These are phyloP conservation scores for Parachaetomium inaequale DNA, from an alignment of 495 filamentous ascomycete species.

Conservation along the genomic window DNA sequence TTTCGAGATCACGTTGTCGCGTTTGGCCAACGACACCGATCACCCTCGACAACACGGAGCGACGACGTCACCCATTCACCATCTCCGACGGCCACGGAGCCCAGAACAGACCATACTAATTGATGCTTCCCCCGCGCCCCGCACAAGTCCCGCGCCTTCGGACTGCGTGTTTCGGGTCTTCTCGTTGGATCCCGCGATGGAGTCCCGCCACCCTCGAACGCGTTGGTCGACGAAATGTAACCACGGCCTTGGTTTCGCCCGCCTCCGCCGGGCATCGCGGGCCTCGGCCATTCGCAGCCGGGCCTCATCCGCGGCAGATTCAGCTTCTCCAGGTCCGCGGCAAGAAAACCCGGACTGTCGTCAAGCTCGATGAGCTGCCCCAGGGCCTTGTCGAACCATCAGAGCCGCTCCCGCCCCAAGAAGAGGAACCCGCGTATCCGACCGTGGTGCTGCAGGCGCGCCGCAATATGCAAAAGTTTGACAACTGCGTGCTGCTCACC, in stretches of 20 bases:
- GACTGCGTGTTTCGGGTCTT: constrained; percentile 26
- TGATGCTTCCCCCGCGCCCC: constrained; percentile 32
- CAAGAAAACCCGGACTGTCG: constrained; percentile 49
- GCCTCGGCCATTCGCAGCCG: not conserved
- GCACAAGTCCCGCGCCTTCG: constrained; percentile 25
- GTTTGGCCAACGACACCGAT: not conserved
- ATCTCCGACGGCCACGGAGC: constrained; percentile 9
- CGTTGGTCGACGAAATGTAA: constrained; percentile 21
- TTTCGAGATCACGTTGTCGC: not conserved
- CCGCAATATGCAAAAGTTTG: constrained; percentile 85
- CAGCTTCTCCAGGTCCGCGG: constrained; percentile 26
- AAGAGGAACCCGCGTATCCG: constrained; percentile 65
- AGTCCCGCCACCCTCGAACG: constrained; percentile 29
- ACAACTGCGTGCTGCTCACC: constrained; percentile 83
- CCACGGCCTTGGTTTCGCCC: constrained; percentile 13
- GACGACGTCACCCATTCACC: constrained; percentile 1
- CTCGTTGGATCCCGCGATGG: constrained; percentile 13
- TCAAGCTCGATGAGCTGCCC: constrained; percentile 62
- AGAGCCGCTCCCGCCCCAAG: constrained; percentile 32
- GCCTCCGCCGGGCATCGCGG: constrained; percentile 4
- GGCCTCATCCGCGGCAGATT: not conserved
- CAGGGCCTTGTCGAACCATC: constrained; percentile 49
- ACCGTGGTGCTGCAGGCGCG: constrained; percentile 85
- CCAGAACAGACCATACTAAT: constrained; percentile 26
- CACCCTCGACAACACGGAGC: not conserved